These are phyloP conservation scores for Penicillium brasilianum DNA, from an alignment of 2,329 filamentous ascomycete species.

Conservation along the genomic window DNA sequence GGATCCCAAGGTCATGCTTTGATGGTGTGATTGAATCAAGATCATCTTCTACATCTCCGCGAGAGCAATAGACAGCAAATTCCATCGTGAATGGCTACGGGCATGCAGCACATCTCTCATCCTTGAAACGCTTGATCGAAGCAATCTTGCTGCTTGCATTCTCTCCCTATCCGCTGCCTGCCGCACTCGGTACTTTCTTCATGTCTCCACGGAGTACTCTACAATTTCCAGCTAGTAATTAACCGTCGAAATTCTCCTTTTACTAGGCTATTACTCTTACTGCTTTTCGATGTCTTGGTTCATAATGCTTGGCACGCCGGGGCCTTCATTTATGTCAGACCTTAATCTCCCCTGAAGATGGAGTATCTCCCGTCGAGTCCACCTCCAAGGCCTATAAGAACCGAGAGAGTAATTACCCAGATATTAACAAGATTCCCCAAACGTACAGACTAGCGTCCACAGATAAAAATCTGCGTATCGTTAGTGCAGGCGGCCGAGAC, in stretches of 20 bases:
- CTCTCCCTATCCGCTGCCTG: no score
- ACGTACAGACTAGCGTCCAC: neutral
- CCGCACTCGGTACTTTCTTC: neutral
- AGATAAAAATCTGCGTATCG: neutral
- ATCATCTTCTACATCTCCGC: neutral
- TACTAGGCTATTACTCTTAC: neutral
- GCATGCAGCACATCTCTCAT: neutral
- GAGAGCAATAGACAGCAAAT: neutral
- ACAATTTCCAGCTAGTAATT: neutral
- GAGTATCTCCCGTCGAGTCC: constrained; percentile 8
- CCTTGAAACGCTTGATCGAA: constrained; percentile 6
- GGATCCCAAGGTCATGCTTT: no score
- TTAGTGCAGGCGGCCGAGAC: constrained; percentile 10
- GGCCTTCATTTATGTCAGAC: constrained; percentile 27
- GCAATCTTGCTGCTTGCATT: no score
- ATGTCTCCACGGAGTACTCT: neutral
- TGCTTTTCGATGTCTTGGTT: neutral
- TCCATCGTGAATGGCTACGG: neutral
- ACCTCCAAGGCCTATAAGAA: neutral
- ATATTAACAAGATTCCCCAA: neutral
- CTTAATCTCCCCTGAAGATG: constrained; percentile 10
- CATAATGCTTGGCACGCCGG: constrained; percentile 16
- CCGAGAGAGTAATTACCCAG: neutral
- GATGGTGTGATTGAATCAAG: neutral
- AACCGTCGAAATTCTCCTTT: neutral